Percentiles rank a stretch among this genome's conserved stretches.
Evolutionary conservation across 768 basidiomycete species (phyloP).

Genomic region (Exidia glandulosa): DNA sequence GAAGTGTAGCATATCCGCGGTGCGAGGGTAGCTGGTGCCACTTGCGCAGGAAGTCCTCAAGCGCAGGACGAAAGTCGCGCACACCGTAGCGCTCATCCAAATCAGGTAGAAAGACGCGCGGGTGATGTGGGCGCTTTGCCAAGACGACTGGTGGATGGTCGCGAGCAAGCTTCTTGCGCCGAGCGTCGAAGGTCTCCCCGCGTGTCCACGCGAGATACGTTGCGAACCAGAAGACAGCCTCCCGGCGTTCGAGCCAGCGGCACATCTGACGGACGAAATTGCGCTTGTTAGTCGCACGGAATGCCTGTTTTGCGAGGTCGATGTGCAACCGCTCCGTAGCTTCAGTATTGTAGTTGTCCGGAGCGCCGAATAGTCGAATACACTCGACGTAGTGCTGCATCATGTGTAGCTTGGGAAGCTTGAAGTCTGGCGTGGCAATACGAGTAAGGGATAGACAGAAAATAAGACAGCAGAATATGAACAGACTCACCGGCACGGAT

Average conservation of each 20-base stretch:
- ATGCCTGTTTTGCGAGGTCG: slow-evolving; percentile 15
- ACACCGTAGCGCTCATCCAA: background rate
- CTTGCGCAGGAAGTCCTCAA: background rate
- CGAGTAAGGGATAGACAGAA: too few relatives aligned
- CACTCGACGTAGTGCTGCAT: slow-evolving; percentile 21
- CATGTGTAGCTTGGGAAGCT: slow-evolving; percentile 34
- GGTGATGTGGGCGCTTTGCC: background rate
- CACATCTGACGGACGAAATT: background rate
- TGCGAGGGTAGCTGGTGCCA: background rate
- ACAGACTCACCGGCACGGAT: slow-evolving; percentile 13
- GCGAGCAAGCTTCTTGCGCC: background rate
- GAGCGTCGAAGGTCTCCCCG: background rate
- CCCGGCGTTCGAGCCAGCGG: background rate
- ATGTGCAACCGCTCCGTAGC: slow-evolving; percentile 28
- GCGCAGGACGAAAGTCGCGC: background rate
- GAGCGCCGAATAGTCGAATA: slow-evolving; percentile 23
- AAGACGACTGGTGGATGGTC: background rate
- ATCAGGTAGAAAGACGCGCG: background rate
- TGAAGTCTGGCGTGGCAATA: slow-evolving; percentile 16
- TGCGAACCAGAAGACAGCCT: background rate
- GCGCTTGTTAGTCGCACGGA: background rate
- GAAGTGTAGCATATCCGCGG: background rate
- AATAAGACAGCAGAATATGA: background rate
- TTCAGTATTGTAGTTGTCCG: slow-evolving; percentile 32
- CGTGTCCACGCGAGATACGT: background rate